These are phyloP conservation scores for Adenanthera pavonina DNA, from an alignment of 306 rosid species.

Conservation along the genomic window DNA sequence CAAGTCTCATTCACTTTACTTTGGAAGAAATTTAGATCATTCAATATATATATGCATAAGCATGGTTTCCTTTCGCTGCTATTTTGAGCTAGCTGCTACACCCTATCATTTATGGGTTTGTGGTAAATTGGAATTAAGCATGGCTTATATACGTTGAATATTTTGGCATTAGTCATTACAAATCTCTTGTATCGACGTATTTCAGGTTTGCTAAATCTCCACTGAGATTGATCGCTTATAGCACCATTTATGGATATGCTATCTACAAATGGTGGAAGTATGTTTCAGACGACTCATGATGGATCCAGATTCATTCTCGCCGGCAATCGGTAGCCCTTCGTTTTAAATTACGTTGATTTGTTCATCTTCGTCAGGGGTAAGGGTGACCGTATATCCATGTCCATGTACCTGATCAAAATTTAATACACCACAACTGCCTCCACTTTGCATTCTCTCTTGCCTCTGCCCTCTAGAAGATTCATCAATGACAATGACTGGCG, in stretches of 20 bases:
- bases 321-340: not conserved
- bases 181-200: not conserved
- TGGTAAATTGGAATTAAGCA: no score
- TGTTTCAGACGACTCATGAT: not conserved
- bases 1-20: no score
- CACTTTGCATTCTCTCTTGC: not conserved
- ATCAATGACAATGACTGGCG: not conserved
- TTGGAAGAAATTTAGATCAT: no score
- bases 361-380: not conserved
- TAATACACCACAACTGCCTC: not conserved
- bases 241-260: not conserved
- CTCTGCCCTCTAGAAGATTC: not conserved
- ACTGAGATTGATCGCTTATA: not conserved
- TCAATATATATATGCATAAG: no score
- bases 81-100: no score
- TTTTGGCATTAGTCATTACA: not conserved
- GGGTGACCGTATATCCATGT: not conserved
- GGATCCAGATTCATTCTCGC: not conserved
- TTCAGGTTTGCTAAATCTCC: slow-evolving; percentile 3
- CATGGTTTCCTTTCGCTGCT: no score
- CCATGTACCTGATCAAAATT: not conserved
- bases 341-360: not conserved
- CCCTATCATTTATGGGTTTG: no score
- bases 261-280: not conserved
- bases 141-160: no score